These are phyloP conservation scores for Colletotrichum filicis DNA, from an alignment of 2,329 filamentous ascomycete species.

Conservation along the genomic window DNA sequence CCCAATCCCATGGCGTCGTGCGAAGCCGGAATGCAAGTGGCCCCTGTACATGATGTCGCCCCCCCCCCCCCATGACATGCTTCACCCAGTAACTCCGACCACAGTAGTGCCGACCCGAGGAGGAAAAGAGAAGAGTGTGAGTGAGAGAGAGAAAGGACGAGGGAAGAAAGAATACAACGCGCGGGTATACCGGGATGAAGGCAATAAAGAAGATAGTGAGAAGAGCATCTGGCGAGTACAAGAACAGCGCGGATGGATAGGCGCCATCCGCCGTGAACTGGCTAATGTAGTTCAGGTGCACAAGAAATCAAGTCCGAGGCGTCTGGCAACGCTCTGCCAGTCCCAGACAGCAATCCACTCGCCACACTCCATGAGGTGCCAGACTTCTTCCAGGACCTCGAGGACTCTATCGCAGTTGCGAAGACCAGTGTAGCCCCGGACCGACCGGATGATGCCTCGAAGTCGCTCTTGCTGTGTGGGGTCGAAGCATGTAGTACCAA, in stretches of 20 bases:
- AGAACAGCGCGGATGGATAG: neutral
- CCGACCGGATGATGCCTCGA: conserved; percentile 58
- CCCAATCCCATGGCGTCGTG: neutral
- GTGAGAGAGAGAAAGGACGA: neutral
- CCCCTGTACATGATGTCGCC: conserved; percentile 13
- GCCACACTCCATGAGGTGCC: conserved; percentile 67
- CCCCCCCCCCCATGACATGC: conserved; percentile 18
- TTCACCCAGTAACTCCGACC: conserved; percentile 21
- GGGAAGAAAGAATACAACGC: conserved; percentile 21
- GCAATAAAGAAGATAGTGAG: neutral
- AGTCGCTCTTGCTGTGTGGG: conserved; percentile 63
- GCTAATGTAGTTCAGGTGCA: conserved; percentile 50
- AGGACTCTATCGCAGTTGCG: conserved; percentile 66
- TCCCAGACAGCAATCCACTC: conserved; percentile 72
- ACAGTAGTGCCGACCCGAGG: neutral
- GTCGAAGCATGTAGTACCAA: conserved; percentile 70
- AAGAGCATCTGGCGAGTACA: neutral
- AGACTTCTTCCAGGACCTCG: conserved; percentile 67
- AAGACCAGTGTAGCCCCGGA: conserved; percentile 69
- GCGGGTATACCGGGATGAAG: conserved; percentile 26
- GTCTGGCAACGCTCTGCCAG: conserved; percentile 67
- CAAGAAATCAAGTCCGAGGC: conserved; percentile 66
- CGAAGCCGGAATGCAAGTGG: conserved; percentile 7
- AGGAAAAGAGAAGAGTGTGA: neutral
- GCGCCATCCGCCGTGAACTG: neutral